Percentiles rank a stretch among this genome's conserved stretches.
Evolutionary conservation across 768 basidiomycete species (phyloP).

Genomic region (Cyclocybe cylindracea): DNA sequence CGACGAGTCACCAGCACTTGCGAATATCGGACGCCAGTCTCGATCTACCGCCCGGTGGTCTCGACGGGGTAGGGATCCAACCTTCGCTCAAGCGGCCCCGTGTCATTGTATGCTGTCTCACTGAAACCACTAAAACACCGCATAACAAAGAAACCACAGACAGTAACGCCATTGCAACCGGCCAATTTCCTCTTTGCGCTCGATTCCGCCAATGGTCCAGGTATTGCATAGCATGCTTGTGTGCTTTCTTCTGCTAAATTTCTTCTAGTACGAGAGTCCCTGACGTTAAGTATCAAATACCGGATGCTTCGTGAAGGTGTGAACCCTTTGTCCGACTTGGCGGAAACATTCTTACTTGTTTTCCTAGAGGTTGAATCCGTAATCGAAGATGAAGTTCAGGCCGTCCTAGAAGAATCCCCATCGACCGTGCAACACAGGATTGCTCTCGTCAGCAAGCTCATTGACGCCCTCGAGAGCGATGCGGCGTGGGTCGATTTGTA

Average conservation of each 20-base stretch:
- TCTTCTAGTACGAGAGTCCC: conserved; percentile 57
- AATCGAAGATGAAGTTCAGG: conserved; percentile 50
- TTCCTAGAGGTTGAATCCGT: conserved; percentile 66
- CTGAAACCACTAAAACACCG: not conserved
- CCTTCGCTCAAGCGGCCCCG: conserved; percentile 47
- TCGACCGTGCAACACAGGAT: conserved; percentile 38
- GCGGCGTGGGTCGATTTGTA: conserved; percentile 72
- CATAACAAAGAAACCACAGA: conserved; percentile 41
- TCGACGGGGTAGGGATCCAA: conserved; percentile 53
- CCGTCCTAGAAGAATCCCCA: conserved; percentile 37
- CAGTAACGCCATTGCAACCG: conserved; percentile 72
- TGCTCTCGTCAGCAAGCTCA: conserved; percentile 46
- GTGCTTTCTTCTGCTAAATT: conserved; percentile 7
- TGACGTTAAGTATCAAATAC: conserved; percentile 70
- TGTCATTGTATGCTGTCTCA: conserved; percentile 43
- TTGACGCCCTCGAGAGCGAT: conserved; percentile 62
- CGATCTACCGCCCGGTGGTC: conserved; percentile 40
- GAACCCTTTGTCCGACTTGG: not conserved
- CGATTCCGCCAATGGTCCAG: conserved; percentile 61
- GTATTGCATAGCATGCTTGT: conserved; percentile 30
- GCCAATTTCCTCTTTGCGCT: conserved; percentile 82
- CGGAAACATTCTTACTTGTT: not conserved
- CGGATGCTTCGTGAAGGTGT: conserved; percentile 82
- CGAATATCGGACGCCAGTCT: conserved; percentile 67
- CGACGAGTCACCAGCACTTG: conserved; percentile 77